Evolutionary conservation across 2,329 filamentous ascomycete species (phyloP).

Genomic region (Exophiala calicioides): DNA sequence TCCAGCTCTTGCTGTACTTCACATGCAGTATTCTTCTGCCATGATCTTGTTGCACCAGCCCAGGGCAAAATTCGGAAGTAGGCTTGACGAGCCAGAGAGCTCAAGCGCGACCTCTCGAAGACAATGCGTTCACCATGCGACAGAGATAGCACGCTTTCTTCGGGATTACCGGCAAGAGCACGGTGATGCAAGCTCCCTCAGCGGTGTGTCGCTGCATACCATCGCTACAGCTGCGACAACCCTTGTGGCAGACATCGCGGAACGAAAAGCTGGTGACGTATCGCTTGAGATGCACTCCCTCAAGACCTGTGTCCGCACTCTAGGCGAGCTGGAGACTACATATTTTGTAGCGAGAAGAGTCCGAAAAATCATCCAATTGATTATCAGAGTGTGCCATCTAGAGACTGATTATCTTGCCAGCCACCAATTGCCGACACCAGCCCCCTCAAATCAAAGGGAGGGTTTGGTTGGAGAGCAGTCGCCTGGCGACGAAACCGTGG

Average conservation of each 20-base stretch:
- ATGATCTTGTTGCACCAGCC: constrained; percentile 11
- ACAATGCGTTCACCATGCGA: constrained; percentile 20
- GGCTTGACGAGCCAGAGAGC: not conserved
- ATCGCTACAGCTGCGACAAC: constrained; percentile 23
- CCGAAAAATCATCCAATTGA: constrained; percentile 11
- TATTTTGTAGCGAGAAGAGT: constrained; percentile 23
- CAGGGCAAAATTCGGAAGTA: constrained; percentile 6
- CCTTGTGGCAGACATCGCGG: constrained; percentile 22
- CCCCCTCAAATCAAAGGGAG: no score
- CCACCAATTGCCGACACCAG: not conserved
- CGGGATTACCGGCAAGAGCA: constrained; percentile 19
- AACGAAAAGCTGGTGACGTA: constrained; percentile 13
- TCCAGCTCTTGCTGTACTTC: constrained; percentile 2
- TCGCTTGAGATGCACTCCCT: constrained; percentile 17
- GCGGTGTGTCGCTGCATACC: constrained; percentile 21
- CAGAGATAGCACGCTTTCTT: constrained; percentile 14
- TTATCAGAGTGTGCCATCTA: constrained; percentile 13
- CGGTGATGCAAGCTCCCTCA: constrained; percentile 17
- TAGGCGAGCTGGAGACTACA: constrained; percentile 24
- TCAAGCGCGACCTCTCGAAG: constrained; percentile 11
- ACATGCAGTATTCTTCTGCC: constrained; percentile 9
- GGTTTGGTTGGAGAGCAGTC: no score
- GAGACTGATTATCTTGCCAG: constrained; percentile 8
- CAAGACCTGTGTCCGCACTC: constrained; percentile 24
- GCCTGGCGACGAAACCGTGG: no score